Conservation (phyloP, 306 rosid genomes). For the Crotalaria pallida region DNA sequence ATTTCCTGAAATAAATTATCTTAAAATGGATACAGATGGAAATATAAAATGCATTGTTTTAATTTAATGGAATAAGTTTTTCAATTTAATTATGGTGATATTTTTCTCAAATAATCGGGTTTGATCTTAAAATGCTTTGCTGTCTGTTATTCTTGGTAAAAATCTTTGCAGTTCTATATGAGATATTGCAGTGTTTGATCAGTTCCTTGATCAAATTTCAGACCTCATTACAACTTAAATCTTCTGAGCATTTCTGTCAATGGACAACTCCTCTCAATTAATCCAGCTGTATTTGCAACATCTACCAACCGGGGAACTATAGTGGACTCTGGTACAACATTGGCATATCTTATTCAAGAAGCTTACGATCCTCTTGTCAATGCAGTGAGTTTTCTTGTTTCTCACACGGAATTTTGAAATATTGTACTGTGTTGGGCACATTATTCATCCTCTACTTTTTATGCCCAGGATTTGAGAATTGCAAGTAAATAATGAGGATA, state of each 20-base stretch:
- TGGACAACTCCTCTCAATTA: conserved; percentile 70
- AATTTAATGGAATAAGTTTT: not conserved
- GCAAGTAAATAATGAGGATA: not conserved
- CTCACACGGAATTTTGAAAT: not conserved
- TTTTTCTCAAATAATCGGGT: not conserved
- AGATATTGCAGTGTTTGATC: conserved; percentile 27
- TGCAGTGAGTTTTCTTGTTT: conserved; percentile 55
- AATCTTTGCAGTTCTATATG: not conserved
- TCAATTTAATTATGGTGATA: not conserved
- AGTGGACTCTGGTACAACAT: conserved; percentile 86
- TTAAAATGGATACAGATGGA: not conserved
- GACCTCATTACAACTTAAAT: conserved; percentile 92
- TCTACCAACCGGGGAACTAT: conserved; percentile 74
- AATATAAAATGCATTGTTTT: not conserved
- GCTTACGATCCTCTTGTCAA: conserved; percentile 78
- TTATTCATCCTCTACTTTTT: conserved; percentile 8
- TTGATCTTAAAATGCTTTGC: conserved; percentile 6
- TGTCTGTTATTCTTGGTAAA: conserved; percentile 10
- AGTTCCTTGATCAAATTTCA: conserved; percentile 34
- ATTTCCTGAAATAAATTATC: not conserved
- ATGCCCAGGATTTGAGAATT: not conserved
- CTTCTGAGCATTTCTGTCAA: conserved; percentile 79
- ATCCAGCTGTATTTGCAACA: conserved; percentile 65
- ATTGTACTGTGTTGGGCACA: not conserved
- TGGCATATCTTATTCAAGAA: conserved; percentile 82